phyloP scores from a whole-genome alignment of 2,329 filamentous ascomycete species.

The Dactylonectria macrodidyma region DNA sequence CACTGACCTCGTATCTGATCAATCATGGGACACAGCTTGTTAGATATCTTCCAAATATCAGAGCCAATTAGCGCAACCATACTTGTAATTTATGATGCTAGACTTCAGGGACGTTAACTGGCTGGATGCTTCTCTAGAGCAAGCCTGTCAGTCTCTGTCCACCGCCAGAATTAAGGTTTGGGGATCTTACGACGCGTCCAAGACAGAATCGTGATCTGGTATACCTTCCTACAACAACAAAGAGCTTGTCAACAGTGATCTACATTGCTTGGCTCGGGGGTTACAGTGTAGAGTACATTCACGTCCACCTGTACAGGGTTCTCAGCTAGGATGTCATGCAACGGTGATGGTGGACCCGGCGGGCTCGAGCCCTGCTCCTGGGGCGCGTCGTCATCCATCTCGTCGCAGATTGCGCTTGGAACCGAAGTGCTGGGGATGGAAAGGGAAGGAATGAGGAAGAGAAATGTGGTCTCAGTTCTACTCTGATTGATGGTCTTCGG shows the following conservation, averaged over 20 bases:
- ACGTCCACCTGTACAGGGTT: too few species aligned
- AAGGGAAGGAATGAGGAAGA: constrained; percentile 1
- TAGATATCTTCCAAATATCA: too few species aligned
- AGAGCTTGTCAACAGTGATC: constrained; percentile 1
- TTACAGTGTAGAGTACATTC: too few species aligned
- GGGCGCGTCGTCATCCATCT: constrained; percentile 2
- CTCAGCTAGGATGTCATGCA: not conserved
- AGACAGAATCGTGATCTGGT: constrained; percentile 3
- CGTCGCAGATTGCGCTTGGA: constrained; percentile 2
- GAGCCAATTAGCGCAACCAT: too few species aligned
- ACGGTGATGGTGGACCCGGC: not conserved
- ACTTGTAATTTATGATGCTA: too few species aligned
- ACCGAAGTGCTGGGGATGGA: constrained; percentile 4
- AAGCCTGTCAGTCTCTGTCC: too few species aligned
- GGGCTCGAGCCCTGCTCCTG: not conserved
- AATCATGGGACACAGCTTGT: too few species aligned
- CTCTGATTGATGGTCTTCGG: too few species aligned
- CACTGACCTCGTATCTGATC: too few species aligned
- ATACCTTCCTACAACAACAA: not conserved
- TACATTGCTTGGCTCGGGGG: not conserved
- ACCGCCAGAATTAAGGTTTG: constrained; percentile 6
- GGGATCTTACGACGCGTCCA: not conserved
- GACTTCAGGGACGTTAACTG: too few species aligned
- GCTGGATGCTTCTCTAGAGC: too few species aligned
- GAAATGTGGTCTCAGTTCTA: not conserved